Evolutionary conservation across 2,329 filamentous ascomycete genomes (phyloP).

Genomic region (Ophiostoma angusticollis): DNA sequence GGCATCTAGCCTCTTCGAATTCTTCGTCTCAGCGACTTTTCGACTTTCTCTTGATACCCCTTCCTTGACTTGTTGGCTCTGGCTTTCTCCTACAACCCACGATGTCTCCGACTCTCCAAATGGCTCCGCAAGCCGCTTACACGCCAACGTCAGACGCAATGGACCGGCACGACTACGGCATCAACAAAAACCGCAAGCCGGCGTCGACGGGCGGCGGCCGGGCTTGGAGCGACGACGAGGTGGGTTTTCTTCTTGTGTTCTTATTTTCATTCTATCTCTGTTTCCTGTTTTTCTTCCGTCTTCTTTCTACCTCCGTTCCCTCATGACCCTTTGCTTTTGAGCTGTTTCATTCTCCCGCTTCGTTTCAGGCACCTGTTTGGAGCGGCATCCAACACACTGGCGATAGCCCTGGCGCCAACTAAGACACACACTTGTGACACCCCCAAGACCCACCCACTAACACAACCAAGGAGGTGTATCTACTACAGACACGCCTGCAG

Average conservation of each 20-base stretch:
- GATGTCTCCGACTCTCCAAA: conserved; percentile 40
- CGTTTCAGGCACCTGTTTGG: no score
- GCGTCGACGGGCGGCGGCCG: conserved; percentile 62
- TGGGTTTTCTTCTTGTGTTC: conserved; percentile 26
- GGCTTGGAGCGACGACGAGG: conserved; percentile 80
- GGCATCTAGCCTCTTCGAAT: background rate
- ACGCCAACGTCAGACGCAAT: conserved; percentile 40
- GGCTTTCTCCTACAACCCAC: conserved; percentile 3
- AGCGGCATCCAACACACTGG: no score
- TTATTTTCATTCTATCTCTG: background rate
- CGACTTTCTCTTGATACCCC: background rate
- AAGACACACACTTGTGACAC: no score
- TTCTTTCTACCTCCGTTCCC: no score
- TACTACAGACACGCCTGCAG: conserved; percentile 69
- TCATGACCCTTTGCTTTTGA: no score
- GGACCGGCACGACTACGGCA: conserved; percentile 45
- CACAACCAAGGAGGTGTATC: conserved; percentile 64
- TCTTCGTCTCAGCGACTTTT: background rate
- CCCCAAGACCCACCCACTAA: no score
- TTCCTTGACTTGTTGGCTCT: conserved; percentile 4
- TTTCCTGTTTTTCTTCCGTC: conserved; percentile 59
- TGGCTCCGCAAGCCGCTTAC: conserved; percentile 33
- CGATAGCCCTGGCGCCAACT: no score
- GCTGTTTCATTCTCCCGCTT: no score
- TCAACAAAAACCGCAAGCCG: conserved; percentile 54